Conservation (phyloP, 176 grass and related monocot genomes). For the Alopecurus myosuroides region DNA sequence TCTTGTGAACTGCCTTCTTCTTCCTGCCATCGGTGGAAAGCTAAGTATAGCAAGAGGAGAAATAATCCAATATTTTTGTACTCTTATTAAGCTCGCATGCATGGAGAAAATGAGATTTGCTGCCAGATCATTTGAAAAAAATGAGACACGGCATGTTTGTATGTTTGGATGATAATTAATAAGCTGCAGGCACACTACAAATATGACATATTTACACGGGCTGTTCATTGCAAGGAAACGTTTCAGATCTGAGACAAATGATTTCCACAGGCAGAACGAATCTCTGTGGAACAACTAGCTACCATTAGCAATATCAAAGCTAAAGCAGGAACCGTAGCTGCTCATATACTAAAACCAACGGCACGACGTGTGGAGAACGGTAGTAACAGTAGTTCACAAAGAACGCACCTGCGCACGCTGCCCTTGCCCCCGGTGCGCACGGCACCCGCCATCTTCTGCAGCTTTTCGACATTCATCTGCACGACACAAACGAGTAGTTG, state of each 20-base stretch:
- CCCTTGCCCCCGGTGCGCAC: conserved; percentile 79
- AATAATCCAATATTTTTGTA: neutral
- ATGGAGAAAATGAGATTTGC: neutral
- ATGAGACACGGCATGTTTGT: neutral
- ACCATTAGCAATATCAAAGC: neutral
- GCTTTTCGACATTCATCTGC: conserved; percentile 72
- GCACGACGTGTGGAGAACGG: neutral
- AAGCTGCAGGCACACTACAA: neutral
- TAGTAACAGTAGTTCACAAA: neutral
- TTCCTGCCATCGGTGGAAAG: conserved; percentile 41
- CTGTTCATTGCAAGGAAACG: neutral
- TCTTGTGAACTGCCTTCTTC: conserved; percentile 91
- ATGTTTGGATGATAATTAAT: neutral
- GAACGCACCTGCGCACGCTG: conserved; percentile 54
- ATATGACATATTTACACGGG: neutral
- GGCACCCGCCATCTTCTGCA: conserved; percentile 69
- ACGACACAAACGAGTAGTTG: neutral
- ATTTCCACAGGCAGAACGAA: neutral
- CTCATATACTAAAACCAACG: neutral
- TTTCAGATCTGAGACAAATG: neutral
- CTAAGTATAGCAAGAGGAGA: neutral
- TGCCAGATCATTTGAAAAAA: neutral
- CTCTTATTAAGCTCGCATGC: neutral
- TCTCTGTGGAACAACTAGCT: neutral
- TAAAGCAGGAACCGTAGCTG: neutral